Evolutionary conservation across 495 filamentous ascomycete genomes (phyloP), one percentile per base, ranked within the genome.

Genomic region (Penicillium riverlandense): DNA sequence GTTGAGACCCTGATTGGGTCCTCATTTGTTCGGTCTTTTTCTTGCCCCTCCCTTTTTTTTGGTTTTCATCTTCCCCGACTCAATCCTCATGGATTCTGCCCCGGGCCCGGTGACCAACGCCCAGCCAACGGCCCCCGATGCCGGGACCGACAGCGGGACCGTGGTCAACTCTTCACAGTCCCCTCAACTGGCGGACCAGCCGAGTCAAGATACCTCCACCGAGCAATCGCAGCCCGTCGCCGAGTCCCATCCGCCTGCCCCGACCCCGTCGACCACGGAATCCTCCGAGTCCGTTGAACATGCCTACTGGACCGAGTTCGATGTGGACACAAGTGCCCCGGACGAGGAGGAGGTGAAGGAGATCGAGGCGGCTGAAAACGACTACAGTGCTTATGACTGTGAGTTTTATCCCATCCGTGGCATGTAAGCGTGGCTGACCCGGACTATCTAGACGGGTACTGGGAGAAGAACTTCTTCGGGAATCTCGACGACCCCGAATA

Each of bases 401-500:
- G 60, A 49, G 72, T 65, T 37, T 32, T 22, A 37, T 37, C n/a
- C 16, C 12, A 8, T 33, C 12, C 32, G 13, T 16, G 12, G 7
- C 8, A 37, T 16, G 6, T n/a, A 11, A 27, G 27, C 15, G 7
- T 12, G 36, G 41, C 54, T 61, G 37, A 59, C 31, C 4, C 22
- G 22, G 22, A 11, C 29, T 11, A 34, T 22, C 7, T 38, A 77
- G 74, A 80, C 58, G 57, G 68, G 8, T 73, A 81, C 49, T 85
- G 78, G 78, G 78, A 82, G 53, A 66, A 63, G 29, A 71, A 75
- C 54, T 75, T 79, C 27, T 80, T 76, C 47, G 62, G 69, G 7
- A 61, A 72, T 1, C 68, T 84, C 8, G 72, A 83, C 11, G 82
- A 84, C 47, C 78, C 77, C 2, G 78, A 82, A 49, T 75, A 79